These are phyloP conservation scores for Jackrogersella multiformis DNA, from an alignment of 495 filamentous ascomycete genomes.

Conservation along the genomic window DNA sequence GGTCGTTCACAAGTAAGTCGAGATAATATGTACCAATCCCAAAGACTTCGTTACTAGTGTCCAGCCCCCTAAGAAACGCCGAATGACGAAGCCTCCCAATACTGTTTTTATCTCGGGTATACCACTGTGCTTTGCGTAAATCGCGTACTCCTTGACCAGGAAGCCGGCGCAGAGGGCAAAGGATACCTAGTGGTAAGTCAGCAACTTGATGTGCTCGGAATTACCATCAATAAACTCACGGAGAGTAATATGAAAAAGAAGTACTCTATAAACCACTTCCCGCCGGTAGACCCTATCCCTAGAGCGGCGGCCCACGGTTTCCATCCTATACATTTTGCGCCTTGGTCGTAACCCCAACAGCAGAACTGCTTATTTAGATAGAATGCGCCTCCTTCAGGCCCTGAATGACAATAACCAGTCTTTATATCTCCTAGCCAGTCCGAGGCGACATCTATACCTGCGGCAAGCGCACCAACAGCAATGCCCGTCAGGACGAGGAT, in stretches of 20 bases:
- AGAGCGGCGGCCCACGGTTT: conserved; percentile 82
- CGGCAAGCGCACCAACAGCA: conserved; percentile 83
- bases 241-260: conserved; percentile 84
- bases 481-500: conserved; percentile 80
- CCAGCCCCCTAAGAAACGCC: conserved; percentile 91
- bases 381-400: conserved; percentile 79
- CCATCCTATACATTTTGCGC: conserved; percentile 83
- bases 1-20: background rate
- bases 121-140: conserved; percentile 93
- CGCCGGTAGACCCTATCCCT: conserved; percentile 68
- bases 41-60: conserved; percentile 91
- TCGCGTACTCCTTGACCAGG: conserved; percentile 83
- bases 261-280: conserved; percentile 83
- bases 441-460: conserved; percentile 88
- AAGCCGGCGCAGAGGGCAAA: conserved; percentile 83
- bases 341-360: conserved; percentile 87
- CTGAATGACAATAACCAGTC: conserved; percentile 83
- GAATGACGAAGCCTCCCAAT: conserved; percentile 92
- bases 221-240: conserved; percentile 56
- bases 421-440: conserved; percentile 96
- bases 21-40: conserved; percentile 72
- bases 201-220: background rate
- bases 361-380: conserved; percentile 92
- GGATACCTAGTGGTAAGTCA: conserved; percentile 64
- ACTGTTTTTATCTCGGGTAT: conserved; percentile 99